A percentile compares a stretch with the other conserved stretches of the same genome.
phyloP scores from a whole-genome alignment of 768 basidiomycete species.

The Russula earlei region DNA sequence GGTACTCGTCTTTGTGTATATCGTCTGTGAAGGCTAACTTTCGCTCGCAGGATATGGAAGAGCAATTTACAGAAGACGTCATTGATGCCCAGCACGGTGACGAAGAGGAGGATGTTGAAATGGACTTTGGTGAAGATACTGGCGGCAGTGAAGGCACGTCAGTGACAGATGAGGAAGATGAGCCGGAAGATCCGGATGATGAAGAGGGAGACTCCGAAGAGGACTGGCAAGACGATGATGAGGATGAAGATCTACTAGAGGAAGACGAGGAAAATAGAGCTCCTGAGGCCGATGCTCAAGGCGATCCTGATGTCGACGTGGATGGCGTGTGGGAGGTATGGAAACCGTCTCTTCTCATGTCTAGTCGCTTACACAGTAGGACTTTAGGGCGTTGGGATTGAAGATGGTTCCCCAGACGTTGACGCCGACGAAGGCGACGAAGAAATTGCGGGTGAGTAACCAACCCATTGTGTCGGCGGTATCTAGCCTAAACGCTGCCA shows the following conservation, averaged over 20 bases:
- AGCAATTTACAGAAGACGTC: constrained; percentile 64
- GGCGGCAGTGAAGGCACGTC: constrained; percentile 79
- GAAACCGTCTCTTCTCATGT: not conserved
- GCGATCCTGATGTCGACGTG: constrained; percentile 32
- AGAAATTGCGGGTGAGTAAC: constrained; percentile 42
- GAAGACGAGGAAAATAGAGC: constrained; percentile 30
- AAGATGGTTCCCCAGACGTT: constrained; percentile 28
- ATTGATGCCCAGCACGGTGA: constrained; percentile 79
- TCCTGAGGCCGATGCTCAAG: constrained; percentile 30
- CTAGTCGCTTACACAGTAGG: not conserved
- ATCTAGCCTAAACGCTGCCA: not conserved
- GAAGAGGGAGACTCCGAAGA: constrained; percentile 48
- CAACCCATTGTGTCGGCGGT: not conserved
- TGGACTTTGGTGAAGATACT: constrained; percentile 79
- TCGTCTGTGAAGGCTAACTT: constrained; percentile 13
- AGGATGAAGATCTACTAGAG: constrained; percentile 49
- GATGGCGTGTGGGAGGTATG: constrained; percentile 35
- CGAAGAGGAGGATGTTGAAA: constrained; percentile 76
- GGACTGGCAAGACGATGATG: constrained; percentile 57
- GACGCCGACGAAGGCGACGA: constrained; percentile 35
- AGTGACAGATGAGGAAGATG: constrained; percentile 58
- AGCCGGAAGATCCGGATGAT: constrained; percentile 56
- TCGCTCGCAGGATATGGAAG: constrained; percentile 69
- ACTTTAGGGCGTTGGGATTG: constrained; percentile 29
- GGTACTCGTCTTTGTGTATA: constrained; percentile 27